Evolutionary conservation across 73 alveolate species (phyloP), one percentile per base, ranked within the genome.

Genomic region (Paramecium biaurelia): DNA sequence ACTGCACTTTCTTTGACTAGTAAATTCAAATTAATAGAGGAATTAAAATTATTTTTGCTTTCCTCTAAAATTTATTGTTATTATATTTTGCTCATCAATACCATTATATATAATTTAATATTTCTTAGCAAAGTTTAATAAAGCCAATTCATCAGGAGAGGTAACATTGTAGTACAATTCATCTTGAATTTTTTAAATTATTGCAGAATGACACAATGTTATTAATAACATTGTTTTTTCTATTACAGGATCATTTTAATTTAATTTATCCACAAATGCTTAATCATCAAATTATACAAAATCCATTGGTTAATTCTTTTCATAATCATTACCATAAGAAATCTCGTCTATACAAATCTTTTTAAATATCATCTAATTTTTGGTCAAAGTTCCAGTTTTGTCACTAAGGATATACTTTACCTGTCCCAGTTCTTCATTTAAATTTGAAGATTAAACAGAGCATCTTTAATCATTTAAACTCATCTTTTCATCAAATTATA

Each of bases 141-240:
- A 93, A 49, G 99, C 99, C 28, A 96, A 94, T 93, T 98, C 99
- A 96, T 98, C 99, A 42, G 99, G 99, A 18, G 99, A 96, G 7
- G 99, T 94, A 15, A 98, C 96, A 41, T 92, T 87, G 38, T 86
- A 86, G 2, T 63, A 41, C 9, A 87, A 38, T 28, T 94, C 92
- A 43, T 95, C 96, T n/a, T 96, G 92, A 45, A 85, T 90, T 68
- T 92, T 93, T 42, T 96, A 95, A 53, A 95, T 93, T 20, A 57
- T 23, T 42, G 96, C 98, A 32, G 98, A 93, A 86, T 97, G 99
- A 74, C 99, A 97, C 26, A 96, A 76, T 21, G 99, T 94, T 28
- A 97, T 34, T 67, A 86, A 86, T 7, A 15, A 37, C 68, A 59
- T 26, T 18, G 68, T 85, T 37, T 86, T 24, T 12, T 56, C 18